A percentile compares a stretch with the other conserved stretches of the same genome.
Evolutionary conservation across 176 grass and related monocot species (phyloP).

Genomic region (Rhipidocladum racemiflorum): DNA sequence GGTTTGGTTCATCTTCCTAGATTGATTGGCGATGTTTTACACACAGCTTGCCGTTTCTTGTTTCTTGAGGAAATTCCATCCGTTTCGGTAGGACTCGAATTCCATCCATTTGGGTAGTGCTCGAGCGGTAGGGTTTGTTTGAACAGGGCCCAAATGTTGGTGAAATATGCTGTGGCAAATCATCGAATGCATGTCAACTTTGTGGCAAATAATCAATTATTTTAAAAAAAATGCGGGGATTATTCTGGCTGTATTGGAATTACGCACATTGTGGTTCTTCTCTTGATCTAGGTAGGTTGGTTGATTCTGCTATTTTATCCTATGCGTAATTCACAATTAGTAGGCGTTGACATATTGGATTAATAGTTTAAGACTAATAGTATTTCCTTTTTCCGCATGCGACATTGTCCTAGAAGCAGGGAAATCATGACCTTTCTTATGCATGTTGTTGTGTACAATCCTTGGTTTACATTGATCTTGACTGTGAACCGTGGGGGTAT

Average conservation of each 20-base stretch:
- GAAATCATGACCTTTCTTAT: background rate
- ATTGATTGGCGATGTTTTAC: background rate
- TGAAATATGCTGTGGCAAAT: too few relatives aligned
- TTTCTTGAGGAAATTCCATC: background rate
- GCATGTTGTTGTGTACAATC: background rate
- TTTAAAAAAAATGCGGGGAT: background rate
- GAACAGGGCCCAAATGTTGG: too few relatives aligned
- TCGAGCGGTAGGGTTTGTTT: background rate
- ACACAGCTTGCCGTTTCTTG: background rate
- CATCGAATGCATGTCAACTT: too few relatives aligned
- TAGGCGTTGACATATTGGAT: background rate
- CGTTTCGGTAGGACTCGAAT: background rate
- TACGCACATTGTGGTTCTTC: too few relatives aligned
- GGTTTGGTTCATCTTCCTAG: background rate
- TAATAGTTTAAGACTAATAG: background rate
- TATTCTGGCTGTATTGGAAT: background rate
- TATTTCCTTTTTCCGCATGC: background rate
- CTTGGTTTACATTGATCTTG: background rate
- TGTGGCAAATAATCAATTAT: too few relatives aligned
- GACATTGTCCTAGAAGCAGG: background rate
- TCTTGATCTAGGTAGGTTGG: background rate
- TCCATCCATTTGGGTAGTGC: background rate
- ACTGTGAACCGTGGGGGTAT: background rate
- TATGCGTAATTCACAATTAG: background rate
- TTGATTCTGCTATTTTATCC: background rate